phyloP scores from a whole-genome alignment of 2,329 filamentous ascomycete species.

The Zasmidium cellare region DNA sequence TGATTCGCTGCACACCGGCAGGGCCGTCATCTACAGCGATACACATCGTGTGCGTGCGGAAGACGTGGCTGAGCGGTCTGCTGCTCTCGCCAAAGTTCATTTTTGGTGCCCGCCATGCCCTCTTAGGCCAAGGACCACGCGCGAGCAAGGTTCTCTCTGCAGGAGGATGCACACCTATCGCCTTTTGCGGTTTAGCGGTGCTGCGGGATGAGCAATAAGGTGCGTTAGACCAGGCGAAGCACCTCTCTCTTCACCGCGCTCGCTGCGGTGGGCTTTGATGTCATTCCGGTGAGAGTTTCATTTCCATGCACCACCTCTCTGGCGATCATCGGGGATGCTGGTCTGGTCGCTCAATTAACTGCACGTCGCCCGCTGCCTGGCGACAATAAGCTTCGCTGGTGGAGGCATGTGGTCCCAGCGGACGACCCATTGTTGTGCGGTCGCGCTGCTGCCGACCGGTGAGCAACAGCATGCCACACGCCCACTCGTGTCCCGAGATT shows the following conservation, averaged over 20 bases:
- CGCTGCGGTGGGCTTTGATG: slow-evolving; percentile 10
- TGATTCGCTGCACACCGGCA: slow-evolving; percentile 18
- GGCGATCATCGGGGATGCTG: not conserved
- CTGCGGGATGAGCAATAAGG: not conserved
- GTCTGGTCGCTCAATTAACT: not conserved
- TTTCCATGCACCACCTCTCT: not conserved
- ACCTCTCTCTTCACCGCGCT: slow-evolving; percentile 6
- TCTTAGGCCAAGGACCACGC: not conserved
- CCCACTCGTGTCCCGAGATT: slow-evolving; percentile 14
- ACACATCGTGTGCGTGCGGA: slow-evolving; percentile 16
- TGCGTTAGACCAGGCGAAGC: slow-evolving; percentile 4
- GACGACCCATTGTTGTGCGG: not conserved
- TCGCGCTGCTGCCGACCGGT: slow-evolving; percentile 14
- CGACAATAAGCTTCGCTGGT: not conserved
- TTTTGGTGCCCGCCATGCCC: slow-evolving; percentile 3
- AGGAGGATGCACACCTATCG: not conserved
- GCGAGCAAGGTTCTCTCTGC: not conserved
- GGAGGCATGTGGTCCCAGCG: not conserved
- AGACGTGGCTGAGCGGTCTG: slow-evolving; percentile 17
- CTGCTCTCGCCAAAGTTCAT: not conserved
- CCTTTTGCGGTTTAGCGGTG: not conserved
- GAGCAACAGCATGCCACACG: slow-evolving; percentile 3
- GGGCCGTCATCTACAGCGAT: slow-evolving; percentile 15
- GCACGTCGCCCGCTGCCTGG: not conserved
- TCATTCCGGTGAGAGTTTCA: slow-evolving; percentile 9